Evolutionary conservation across 116 monocot species (phyloP).

Genomic region (Phalaenopsis hybrid): DNA sequence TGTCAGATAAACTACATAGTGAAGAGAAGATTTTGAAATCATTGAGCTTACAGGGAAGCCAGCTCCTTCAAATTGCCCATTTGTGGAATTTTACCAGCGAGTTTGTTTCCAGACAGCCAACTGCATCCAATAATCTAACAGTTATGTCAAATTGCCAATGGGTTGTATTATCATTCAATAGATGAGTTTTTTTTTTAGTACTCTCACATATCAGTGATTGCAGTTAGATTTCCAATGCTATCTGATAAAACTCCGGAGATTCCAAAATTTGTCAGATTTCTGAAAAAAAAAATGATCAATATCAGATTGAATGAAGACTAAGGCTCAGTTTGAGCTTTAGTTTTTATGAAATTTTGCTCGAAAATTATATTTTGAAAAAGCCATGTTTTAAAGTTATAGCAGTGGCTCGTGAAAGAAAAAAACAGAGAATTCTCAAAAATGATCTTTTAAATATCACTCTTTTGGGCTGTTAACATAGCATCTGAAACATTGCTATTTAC

Average conservation of each 20-base stretch:
- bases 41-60: constrained; percentile 52
- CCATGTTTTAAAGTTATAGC: too few relatives aligned
- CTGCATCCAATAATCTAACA: constrained; percentile 29
- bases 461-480: too few relatives aligned
- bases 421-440: too few relatives aligned
- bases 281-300: constrained; percentile 13
- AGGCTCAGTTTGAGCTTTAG: background rate
- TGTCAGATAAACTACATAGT: too few relatives aligned
- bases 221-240: constrained; percentile 50
- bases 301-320: background rate
- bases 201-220: constrained; percentile 58
- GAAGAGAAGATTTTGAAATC: background rate
- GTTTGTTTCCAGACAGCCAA: constrained; percentile 57
- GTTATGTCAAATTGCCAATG: background rate
- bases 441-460: too few relatives aligned
- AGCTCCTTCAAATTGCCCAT: constrained; percentile 48
- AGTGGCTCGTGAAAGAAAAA: too few relatives aligned
- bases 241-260: constrained; percentile 60
- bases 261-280: constrained; percentile 58
- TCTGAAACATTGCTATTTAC: too few relatives aligned
- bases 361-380: too few relatives aligned
- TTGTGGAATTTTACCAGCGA: constrained; percentile 67
- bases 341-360: too few relatives aligned
- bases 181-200: constrained; percentile 1
- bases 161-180: background rate